Conservation (phyloP, 2,329 filamentous ascomycete genomes). For the Ophiognomonia clavigignenti-juglandacearum region DNA sequence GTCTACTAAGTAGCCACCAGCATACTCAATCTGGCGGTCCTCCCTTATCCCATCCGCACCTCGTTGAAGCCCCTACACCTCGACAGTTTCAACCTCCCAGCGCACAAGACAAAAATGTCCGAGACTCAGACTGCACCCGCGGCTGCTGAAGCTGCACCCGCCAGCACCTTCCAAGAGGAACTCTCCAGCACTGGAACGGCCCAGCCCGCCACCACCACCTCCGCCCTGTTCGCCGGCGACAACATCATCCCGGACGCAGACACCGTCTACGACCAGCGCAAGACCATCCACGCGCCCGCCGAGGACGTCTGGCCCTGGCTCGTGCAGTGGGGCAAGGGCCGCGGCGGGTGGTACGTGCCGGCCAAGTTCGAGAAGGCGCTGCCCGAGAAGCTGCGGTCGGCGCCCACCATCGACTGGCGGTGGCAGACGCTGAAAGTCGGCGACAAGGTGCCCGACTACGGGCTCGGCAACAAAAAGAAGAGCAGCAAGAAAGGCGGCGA, state of each 20-base stretch:
- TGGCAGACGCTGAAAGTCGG: constrained; percentile 7
- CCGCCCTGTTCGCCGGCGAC: background rate
- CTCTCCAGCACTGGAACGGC: no score
- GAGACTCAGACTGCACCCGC: background rate
- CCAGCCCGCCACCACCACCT: background rate
- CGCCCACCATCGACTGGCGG: constrained; percentile 5
- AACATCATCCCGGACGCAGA: constrained; percentile 5
- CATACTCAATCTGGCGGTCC: background rate
- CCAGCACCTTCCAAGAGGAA: background rate
- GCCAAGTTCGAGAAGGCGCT: constrained; percentile 5
- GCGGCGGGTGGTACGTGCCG: constrained; percentile 10
- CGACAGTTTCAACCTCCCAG: background rate
- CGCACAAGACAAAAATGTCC: background rate
- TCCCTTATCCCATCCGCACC: background rate
- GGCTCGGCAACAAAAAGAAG: constrained; percentile 1
- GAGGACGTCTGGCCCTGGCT: constrained; percentile 9
- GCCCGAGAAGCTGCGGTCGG: constrained; percentile 4
- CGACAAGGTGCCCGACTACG: constrained; percentile 9
- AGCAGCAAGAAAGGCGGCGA: no score
- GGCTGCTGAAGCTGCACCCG: background rate
- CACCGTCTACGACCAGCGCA: constrained; percentile 5
- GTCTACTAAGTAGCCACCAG: no score
- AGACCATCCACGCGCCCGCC: background rate
- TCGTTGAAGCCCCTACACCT: background rate
- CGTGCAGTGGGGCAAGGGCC: constrained; percentile 9